Base-by-base conservation (phyloP, 768 basidiomycete species). In the Trametes cubensis region DNA sequence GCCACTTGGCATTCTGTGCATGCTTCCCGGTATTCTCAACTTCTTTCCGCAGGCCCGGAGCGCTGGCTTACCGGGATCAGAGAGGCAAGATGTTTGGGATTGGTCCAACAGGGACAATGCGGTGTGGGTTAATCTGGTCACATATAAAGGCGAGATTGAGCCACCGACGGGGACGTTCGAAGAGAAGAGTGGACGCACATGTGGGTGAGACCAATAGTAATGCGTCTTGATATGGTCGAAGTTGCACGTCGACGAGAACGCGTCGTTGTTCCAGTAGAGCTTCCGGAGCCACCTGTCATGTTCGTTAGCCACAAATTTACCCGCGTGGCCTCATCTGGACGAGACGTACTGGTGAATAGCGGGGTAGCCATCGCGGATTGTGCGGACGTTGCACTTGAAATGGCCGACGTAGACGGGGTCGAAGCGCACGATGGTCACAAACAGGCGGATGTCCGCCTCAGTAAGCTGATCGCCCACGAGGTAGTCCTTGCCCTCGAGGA, bases 321-420 rank as follows among this genome's bases (percentile, higher is more conserved):
- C 3, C 7, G 41, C 14, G 40, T 15, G 28, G 6, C 6, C 23
- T 25, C 17, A 42, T 17, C 21, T 41, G 21, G 6, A 42, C 41
- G 15, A 39, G 14, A 75, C 81, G 47, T 57, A 83, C 85, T 72
- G 71, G 76, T 98, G 83, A 51, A 97, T 83, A 50, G 86, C 82
- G 20, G 95, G 95, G 74, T 95, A 98, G 6, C 90, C 90, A 69
- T 86, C 78, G 23, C 95, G 92, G 71, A 97, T 91, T 45, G 83
- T 86, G 30, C 88, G 86, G 65, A 93, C 72, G 79, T 96, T 95
- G 78, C 94, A 95, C 69, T 98, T 98, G 83, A 98, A 98, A 72
- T 94, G 92, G 0, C 88, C 85, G 49, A 89, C 83, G 74, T 98
- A 98, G 17, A 90, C 95, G 1, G 88, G 87, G 68, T 96, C 94